These are phyloP conservation scores for Cudoniella acicularis DNA, from an alignment of 495 filamentous ascomycete genomes.

Conservation along the genomic window DNA sequence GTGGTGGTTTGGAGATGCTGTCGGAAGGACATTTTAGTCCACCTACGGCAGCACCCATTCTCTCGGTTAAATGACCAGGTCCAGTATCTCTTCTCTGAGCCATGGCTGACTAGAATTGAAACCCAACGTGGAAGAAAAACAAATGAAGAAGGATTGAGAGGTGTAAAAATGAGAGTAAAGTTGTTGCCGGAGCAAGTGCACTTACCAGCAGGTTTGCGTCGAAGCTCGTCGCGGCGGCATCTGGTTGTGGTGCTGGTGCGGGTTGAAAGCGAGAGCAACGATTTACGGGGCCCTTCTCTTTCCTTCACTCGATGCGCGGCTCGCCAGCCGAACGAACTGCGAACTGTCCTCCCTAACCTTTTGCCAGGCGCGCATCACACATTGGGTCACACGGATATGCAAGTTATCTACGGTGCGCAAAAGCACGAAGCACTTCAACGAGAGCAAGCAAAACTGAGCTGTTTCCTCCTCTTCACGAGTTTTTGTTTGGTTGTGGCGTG, in stretches of 20 bases:
- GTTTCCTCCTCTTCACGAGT: not conserved
- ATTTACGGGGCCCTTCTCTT: not conserved
- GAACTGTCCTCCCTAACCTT: not conserved
- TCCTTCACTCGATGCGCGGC: not conserved
- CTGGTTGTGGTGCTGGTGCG: not conserved
- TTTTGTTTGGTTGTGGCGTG: not conserved
- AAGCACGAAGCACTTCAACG: slow-evolving; percentile 6
- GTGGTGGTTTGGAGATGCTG: slow-evolving; percentile 1
- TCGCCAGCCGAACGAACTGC: not conserved
- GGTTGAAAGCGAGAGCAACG: not conserved
- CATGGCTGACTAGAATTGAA: too few species aligned
- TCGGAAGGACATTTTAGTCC: not conserved
- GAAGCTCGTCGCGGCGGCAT: not conserved
- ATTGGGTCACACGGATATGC: slow-evolving; percentile 25
- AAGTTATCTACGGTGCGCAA: slow-evolving; percentile 28
- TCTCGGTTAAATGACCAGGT: not conserved
- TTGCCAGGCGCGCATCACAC: slow-evolving; percentile 6
- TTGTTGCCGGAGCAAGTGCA: slow-evolving; percentile 7
- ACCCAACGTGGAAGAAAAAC: not conserved
- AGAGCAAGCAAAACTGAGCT: not conserved
- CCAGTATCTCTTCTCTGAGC: not conserved
- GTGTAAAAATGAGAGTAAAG: not conserved
- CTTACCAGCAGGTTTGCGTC: slow-evolving; percentile 6
- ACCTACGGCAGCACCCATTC: too few species aligned
- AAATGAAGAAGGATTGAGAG: not conserved